Evolutionary conservation across 768 basidiomycete species (phyloP).

Genomic region (Russula brevipes): DNA sequence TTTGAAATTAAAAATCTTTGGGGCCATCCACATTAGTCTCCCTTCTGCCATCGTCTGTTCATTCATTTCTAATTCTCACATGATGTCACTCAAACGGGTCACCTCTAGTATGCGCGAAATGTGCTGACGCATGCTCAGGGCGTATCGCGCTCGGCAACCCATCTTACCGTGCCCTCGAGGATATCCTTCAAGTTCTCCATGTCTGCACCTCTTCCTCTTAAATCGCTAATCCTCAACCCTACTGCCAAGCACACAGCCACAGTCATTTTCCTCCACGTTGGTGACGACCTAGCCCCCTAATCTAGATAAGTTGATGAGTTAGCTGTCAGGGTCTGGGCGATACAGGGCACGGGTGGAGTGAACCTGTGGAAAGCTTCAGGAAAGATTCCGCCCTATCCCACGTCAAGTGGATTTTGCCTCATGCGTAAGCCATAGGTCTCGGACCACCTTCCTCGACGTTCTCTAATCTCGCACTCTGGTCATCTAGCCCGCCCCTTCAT

Average conservation of each 20-base stretch:
- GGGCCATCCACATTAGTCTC: no score
- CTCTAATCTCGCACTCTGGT: not conserved
- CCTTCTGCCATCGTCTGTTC: no score
- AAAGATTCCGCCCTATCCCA: conserved; percentile 52
- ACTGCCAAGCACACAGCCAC: conserved; percentile 71
- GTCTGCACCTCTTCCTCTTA: conserved; percentile 9
- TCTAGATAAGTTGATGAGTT: conserved; percentile 1
- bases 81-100: no score
- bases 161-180: no score
- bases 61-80: no score
- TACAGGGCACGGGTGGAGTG: conserved; percentile 69
- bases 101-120: no score
- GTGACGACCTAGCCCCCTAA: conserved; percentile 28
- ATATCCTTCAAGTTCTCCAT: conserved; percentile 4
- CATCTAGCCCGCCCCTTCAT: conserved; percentile 29
- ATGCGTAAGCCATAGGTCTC: conserved; percentile 50
- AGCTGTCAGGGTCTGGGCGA: conserved; percentile 65
- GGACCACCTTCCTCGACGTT: conserved; percentile 1
- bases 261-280: conserved; percentile 84
- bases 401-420: conserved; percentile 87
- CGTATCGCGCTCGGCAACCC: no score
- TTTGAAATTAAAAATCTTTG: no score
- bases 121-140: no score
- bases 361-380: conserved; percentile 60
- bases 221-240: conserved; percentile 31